Evolutionary conservation across 139 green algal genomes (phyloP).

Genomic region (Diplosphaera chodatii): DNA sequence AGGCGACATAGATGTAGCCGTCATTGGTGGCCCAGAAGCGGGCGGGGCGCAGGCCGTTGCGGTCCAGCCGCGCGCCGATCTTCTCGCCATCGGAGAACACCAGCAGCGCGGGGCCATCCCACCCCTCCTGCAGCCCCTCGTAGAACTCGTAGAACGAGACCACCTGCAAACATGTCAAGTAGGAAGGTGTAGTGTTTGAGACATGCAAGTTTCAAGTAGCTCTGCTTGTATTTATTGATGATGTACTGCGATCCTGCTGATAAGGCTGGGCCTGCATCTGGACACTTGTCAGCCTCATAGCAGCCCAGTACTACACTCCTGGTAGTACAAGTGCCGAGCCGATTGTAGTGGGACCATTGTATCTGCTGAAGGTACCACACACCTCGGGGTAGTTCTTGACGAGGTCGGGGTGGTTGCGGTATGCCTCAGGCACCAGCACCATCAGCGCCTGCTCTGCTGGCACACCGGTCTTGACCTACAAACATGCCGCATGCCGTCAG

Average conservation of each 20-base stretch:
- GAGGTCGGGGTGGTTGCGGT: slow-evolving; percentile 83
- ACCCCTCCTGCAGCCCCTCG: slow-evolving; percentile 97
- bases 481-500: no score
- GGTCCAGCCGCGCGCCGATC: slow-evolving; percentile 88
- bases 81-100: slow-evolving; percentile 93
- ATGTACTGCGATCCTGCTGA: no score
- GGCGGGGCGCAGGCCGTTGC: slow-evolving; percentile 95
- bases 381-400: slow-evolving; percentile 85
- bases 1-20: slow-evolving; percentile 95
- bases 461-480: not conserved
- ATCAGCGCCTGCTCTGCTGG: slow-evolving; percentile 80
- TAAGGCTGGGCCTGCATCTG: no score
- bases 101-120: slow-evolving; percentile 96
- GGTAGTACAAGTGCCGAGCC: no score
- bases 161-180: slow-evolving; percentile 26
- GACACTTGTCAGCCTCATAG: no score
- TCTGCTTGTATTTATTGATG: no score
- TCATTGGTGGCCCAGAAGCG: slow-evolving; percentile 95
- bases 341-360: no score
- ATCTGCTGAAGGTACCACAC: no score
- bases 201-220: no score
- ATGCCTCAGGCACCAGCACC: slow-evolving; percentile 94
- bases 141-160: slow-evolving; percentile 94
- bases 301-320: no score
- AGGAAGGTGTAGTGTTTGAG: no score